phyloP scores from a whole-genome alignment of 257 asterid species.

The Thymus quinquecostatus region DNA sequence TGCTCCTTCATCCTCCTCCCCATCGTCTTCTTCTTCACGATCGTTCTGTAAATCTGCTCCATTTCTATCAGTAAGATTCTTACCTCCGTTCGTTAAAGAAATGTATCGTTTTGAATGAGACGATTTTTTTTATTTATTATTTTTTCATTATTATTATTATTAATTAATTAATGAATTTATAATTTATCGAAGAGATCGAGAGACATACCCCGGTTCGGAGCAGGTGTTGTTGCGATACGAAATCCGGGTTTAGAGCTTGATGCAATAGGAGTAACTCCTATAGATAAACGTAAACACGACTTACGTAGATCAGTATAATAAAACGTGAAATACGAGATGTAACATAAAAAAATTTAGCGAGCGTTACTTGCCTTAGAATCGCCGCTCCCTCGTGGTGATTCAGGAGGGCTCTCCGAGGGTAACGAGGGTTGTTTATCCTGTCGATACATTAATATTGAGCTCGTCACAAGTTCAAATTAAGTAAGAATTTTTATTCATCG shows the following conservation, averaged over 20 bases:
- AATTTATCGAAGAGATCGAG: no score
- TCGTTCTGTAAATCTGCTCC: constrained; percentile 55
- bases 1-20: constrained; percentile 84
- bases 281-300: not conserved
- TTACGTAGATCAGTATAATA: not conserved
- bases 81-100: no score
- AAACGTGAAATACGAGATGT: not conserved
- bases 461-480: not conserved
- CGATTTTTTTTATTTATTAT: no score
- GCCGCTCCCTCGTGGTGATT: constrained; percentile 67
- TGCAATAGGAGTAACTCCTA: constrained; percentile 70
- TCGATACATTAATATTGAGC: not conserved
- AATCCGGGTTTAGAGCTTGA: constrained; percentile 70
- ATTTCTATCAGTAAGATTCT: not conserved
- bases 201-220: constrained; percentile 58
- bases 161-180: no score
- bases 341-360: no score
- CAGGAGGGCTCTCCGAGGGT: constrained; percentile 60
- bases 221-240: constrained; percentile 56
- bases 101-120: no score
- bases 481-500: not conserved
- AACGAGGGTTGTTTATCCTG: constrained; percentile 48
- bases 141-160: no score
- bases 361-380: constrained; percentile 57
- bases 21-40: constrained; percentile 63